A percentile compares a stretch with the other conserved stretches of the same genome.
Conservation (phyloP, 495 filamentous ascomycete genomes). For the Mytilinidion resinicola region DNA sequence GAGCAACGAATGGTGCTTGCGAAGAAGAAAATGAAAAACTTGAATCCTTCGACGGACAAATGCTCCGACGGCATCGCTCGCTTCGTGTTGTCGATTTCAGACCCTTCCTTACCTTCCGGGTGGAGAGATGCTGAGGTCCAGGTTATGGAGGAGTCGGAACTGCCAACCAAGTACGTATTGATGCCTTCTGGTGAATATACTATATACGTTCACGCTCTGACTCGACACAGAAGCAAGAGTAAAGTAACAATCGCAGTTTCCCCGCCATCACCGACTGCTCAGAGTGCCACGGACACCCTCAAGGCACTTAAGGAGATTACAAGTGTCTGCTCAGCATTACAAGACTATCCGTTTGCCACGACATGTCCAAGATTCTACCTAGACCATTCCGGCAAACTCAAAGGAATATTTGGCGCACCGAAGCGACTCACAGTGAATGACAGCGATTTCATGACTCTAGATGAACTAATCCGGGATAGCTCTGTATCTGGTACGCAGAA, state of each 20-base stretch:
- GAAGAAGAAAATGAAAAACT: not conserved
- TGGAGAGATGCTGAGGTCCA: too few species aligned
- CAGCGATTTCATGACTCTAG: not conserved
- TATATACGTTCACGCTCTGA: too few species aligned
- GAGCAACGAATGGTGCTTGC: not conserved
- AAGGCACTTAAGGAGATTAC: not conserved
- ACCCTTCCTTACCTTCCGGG: too few species aligned
- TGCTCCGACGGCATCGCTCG: not conserved
- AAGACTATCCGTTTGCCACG: not conserved
- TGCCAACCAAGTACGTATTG: too few species aligned
- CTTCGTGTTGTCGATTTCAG: too few species aligned
- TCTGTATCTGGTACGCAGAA: not conserved
- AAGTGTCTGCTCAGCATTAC: not conserved
- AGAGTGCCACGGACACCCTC: too few species aligned
- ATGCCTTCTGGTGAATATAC: too few species aligned
- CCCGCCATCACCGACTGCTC: too few species aligned
- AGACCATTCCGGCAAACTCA: not conserved
- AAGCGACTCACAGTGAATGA: not conserved
- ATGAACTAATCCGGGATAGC: not conserved
- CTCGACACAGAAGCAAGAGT: too few species aligned
- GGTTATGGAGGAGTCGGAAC: too few species aligned
- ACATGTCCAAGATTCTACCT: not conserved
- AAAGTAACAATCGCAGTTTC: too few species aligned
- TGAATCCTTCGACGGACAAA: not conserved
- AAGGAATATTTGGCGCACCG: not conserved